Base-by-base conservation (phyloP, 1,139 yeast genomes). In the Yamadazyma triangularis region DNA sequence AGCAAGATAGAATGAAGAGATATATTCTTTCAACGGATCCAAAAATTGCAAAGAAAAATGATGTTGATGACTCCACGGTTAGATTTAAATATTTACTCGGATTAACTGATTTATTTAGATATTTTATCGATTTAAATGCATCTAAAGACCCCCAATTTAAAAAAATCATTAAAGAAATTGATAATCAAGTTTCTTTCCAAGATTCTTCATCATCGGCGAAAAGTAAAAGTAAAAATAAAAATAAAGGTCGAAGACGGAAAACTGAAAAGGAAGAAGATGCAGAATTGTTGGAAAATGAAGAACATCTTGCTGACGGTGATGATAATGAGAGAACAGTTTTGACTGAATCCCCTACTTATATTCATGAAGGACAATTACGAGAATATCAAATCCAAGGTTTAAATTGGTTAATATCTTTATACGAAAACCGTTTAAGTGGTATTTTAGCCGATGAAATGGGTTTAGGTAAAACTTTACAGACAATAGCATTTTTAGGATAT, bases 261-360 rank as follows among this genome's bases (percentile, higher is more conserved):
- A 80, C 93, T 0, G 95, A 86, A 54, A 81, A 84, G 54, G 96
- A 89, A 50, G 97, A 89, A 53, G 96, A 87, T 53, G 95, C 87
- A 1, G 96, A 87, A 54, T 64, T 87, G 34, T 64, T 89, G 45
- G 73, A 74, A 41, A 95, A 82, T 30, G 95, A 86, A 50, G 91
- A 78, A 36, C 65, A 64, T 29, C 55, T 59, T 32, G 60, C 49
- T 28, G 25, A 24, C 2, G 44, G 39, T 18, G 80, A 73, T 31
- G 80, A 60, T 26, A 67, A 60, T 18, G 45, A 51, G 25, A 76
- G 72, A 23, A 77, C 84, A 1, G 75, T 82, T 7, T 67, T 87
- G 41, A 79, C 91, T 0, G 91, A 85, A 45, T 79, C 93, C 1
- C 98, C 98, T 0, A 60, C 75, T 9, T 91, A 70, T 41, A 52